A percentile compares a stretch with the other conserved stretches of the same genome.
Conservation (phyloP, 2,329 filamentous ascomycete genomes). For the Didymella segeticola region DNA sequence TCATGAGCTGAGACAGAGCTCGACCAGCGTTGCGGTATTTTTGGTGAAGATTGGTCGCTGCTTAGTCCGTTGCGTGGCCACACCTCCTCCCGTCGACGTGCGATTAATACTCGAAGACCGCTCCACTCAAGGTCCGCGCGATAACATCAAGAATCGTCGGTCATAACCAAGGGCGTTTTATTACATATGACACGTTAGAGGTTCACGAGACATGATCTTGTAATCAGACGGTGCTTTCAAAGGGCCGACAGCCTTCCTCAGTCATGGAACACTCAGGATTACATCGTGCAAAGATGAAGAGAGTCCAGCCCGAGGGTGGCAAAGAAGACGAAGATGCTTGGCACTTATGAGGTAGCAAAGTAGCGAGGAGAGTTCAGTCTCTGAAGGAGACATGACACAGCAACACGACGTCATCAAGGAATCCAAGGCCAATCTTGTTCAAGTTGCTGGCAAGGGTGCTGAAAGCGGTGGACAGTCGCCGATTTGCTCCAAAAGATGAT, state of each 20-base stretch:
- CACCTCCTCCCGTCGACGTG: constrained; percentile 7
- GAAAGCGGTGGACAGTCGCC: constrained; percentile 25
- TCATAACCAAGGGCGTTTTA: constrained; percentile 34
- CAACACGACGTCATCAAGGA: constrained; percentile 24
- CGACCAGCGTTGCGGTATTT: not conserved
- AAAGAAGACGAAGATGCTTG: constrained; percentile 26
- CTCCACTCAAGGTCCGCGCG: constrained; percentile 17
- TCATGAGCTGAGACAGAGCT: not conserved
- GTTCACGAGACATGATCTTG: constrained; percentile 30
- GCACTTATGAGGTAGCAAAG: constrained; percentile 30
- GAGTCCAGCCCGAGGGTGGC: not conserved
- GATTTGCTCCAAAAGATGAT: constrained; percentile 22
- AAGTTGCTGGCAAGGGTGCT: constrained; percentile 16
- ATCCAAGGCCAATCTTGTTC: constrained; percentile 12
- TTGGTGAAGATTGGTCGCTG: constrained; percentile 11
- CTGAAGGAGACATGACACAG: constrained; percentile 21
- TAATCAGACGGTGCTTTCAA: constrained; percentile 11
- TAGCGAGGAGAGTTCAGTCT: constrained; percentile 20
- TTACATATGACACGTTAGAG: constrained; percentile 23
- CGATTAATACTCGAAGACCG: not conserved
- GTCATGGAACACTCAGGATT: constrained; percentile 17
- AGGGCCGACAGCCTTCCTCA: constrained; percentile 14
- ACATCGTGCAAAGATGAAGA: constrained; percentile 21
- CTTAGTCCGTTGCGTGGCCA: constrained; percentile 15
- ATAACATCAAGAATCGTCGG: constrained; percentile 28